Evolutionary conservation across 805 yeast genomes (phyloP), one percentile per base, ranked within the genome.

Genomic region (Suhomyces sp.): DNA sequence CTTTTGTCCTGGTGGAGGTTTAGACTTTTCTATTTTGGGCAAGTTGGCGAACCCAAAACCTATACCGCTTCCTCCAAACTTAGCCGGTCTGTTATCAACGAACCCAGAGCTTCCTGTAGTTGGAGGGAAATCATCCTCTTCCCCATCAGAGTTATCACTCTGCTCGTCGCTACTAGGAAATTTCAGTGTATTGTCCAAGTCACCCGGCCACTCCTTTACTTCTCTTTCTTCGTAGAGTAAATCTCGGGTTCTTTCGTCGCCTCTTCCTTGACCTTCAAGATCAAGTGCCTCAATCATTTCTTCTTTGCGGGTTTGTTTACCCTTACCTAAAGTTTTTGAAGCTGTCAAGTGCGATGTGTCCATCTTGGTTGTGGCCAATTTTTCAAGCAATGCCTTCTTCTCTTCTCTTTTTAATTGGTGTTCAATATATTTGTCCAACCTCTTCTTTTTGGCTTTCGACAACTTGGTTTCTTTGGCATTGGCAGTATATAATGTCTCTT

Each of bases 361-460:
- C 46, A 93, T 79, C 52, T 79, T 77, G 1, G 89, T 82, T 26
- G 78, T 79, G 48, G 86, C 80, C 42, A 93, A 74, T 66, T 90
- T 91, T 57, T 86, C 84, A 44, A 93, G 73, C 50, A 93, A 73
- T 2, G 81, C 79, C 60, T 88, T 88, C 68, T 88, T 88, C 70
- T 93, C 98, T 67, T 93, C 96, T 64, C 96, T 76, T 62, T 87
- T 87, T 60, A 91, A 65, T 66, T 91, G 97, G 70, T 89, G 96
- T 54, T 91, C 96, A 38, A 93, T 90, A 68, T 90, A 93, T 69
- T 93, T 93, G 56, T 93, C 97, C 44, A 93, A 72, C 53, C 98
- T 73, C 72, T 88, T 81, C 76, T 78, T 81, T 74, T 93, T 87
- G 47, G 86, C 80, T 48, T 83, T 74, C 0, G 92, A 84, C 36